phyloP scores from a whole-genome alignment of 2,329 filamentous ascomycete species.

The Fusarium sp. region DNA sequence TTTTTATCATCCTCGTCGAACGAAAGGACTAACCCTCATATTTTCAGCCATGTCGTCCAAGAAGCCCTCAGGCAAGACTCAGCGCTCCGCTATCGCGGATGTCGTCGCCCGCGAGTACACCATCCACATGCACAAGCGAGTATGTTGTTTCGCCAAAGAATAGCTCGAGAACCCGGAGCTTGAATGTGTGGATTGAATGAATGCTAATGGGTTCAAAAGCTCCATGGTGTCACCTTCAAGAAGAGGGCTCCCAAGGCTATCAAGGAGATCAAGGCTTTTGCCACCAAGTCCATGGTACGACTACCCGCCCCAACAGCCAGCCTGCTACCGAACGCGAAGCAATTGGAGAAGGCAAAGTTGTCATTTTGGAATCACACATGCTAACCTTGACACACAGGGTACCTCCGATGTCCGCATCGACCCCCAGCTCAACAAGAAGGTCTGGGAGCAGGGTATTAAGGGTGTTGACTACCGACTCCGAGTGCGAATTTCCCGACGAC shows the following conservation, averaged over 20 bases:
- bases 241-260: slow-evolving; percentile 98
- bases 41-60: slow-evolving; percentile 57
- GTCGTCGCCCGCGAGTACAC: slow-evolving; percentile 99
- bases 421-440: slow-evolving; percentile 99
- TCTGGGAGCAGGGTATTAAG: slow-evolving; percentile 99
- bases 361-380: slow-evolving; percentile 10
- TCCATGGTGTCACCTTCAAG: slow-evolving; percentile 99
- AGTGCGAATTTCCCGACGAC: slow-evolving; percentile 98
- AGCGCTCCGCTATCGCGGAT: slow-evolving; percentile 97
- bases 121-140: slow-evolving; percentile 99
- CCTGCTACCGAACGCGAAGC: slow-evolving; percentile 19
- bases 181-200: slow-evolving; percentile 17
- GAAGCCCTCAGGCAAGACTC: slow-evolving; percentile 54
- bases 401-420: slow-evolving; percentile 97
- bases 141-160: slow-evolving; percentile 45
- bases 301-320: slow-evolving; percentile 14
- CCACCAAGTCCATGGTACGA: slow-evolving; percentile 94
- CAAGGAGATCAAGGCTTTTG: slow-evolving; percentile 99
- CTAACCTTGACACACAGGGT: slow-evolving; percentile 69
- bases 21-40: slow-evolving; percentile 44
- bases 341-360: slow-evolving; percentile 15
- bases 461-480: slow-evolving; percentile 97
- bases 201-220: slow-evolving; percentile 62
- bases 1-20: slow-evolving; percentile 30
- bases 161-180: slow-evolving; percentile 25